Base-by-base conservation (phyloP, 2,329 filamentous ascomycete species). In the Coniochaeta prunicola region DNA sequence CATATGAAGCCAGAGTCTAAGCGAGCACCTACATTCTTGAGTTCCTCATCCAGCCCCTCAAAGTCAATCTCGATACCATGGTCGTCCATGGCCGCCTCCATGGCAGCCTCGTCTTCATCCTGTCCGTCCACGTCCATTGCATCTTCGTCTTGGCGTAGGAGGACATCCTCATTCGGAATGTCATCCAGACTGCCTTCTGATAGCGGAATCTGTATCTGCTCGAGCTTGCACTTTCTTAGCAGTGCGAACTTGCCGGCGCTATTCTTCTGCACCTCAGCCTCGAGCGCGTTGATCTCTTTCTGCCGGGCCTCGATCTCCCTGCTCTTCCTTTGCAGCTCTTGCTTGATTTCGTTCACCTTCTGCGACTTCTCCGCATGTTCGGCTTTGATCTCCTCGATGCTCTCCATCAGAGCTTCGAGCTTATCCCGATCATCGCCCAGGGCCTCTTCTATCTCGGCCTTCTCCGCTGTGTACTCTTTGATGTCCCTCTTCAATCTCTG, bases 61-160 rank as follows among this genome's bases (percentile, higher is more conserved):
- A 96, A 99, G 72, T 96, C 87, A 57, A 96, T 84, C 59, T 91
- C 86, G 64, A 99, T 96, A 58, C 94, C 94, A 69, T 96, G 92
- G 70, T 97, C 91, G 63, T 96, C 87, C 62, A 93, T 81, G 38
- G 86, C 83, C 57, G 87, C 83, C 55, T 82, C 80, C 69, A 86
- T 81, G 57, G 82, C 78, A 34, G 81, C 78, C 19, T 80, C 80
- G 19, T 85, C 82, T 38, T 87, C 86, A 4, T 76, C 84, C 58
- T 90, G 90, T 26, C 59, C 65, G 63, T 97, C 94, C 21, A 97
- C 78, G 64, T 97, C 93, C 92, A 97, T 97, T 3, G 89, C 88
- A 69, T 97, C 92, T 1, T 88, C 84, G 68, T 96, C 91, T 58
- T 85, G 83, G 60, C 88, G 86, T 48, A 91, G 77, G 45, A 96